Evolutionary conservation across 2,329 filamentous ascomycete species (phyloP).

Genomic region (Trichoderma gracile): DNA sequence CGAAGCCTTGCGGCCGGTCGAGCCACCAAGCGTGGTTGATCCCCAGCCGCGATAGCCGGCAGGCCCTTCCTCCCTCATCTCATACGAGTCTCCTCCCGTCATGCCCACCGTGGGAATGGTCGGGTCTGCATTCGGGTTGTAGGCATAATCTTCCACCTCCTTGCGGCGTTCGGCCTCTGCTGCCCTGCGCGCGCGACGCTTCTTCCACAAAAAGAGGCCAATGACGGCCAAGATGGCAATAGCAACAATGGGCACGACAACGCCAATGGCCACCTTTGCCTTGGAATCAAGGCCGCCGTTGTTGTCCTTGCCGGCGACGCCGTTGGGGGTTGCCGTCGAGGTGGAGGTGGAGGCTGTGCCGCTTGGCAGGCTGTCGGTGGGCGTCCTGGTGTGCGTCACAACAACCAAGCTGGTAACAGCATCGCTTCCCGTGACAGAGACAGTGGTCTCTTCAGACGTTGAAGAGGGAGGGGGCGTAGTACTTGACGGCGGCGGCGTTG

Average conservation of each 20-base stretch:
- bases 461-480: not conserved
- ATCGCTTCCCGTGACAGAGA: slow-evolving; percentile 14
- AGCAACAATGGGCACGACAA: slow-evolving; percentile 88
- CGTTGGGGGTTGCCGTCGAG: slow-evolving; percentile 31
- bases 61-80: slow-evolving; percentile 75
- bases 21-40: slow-evolving; percentile 66
- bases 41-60: slow-evolving; percentile 95
- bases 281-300: slow-evolving; percentile 52
- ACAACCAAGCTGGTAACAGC: slow-evolving; percentile 32
- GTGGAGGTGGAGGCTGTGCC: slow-evolving; percentile 32
- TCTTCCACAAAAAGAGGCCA: slow-evolving; percentile 83
- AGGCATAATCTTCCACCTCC: slow-evolving; percentile 95
- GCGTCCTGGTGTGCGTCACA: slow-evolving; percentile 33
- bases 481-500: not conserved
- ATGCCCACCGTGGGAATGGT: slow-evolving; percentile 60
- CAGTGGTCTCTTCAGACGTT: not conserved
- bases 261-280: slow-evolving; percentile 84
- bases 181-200: slow-evolving; percentile 79
- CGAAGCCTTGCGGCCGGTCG: slow-evolving; percentile 78
- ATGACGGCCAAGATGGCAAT: slow-evolving; percentile 78
- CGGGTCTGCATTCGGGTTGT: slow-evolving; percentile 95
- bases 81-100: slow-evolving; percentile 59
- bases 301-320: not conserved
- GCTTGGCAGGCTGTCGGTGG: slow-evolving; percentile 18
- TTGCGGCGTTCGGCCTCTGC: slow-evolving; percentile 88